Base-by-base conservation (phyloP, 2,329 filamentous ascomycete genomes). In the Fusarium nurragi region DNA sequence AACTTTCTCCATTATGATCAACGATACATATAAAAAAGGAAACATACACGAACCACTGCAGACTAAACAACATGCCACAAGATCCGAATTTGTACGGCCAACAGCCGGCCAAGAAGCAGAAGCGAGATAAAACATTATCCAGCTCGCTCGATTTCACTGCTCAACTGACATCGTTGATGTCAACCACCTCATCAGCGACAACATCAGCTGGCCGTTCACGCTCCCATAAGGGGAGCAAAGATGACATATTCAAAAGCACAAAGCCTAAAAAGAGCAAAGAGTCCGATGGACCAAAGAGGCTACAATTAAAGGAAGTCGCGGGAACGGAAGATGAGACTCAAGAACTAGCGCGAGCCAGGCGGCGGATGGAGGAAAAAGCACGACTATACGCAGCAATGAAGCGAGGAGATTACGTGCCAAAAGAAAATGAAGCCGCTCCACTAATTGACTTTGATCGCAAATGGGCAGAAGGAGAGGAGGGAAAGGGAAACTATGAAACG, bases 371-470 rank as follows among this genome's bases (percentile, higher is more conserved):
- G 74, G 90, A 93, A 79, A 99, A 99, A 77, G 93, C 92, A 5
- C 86, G 91, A 6, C 79, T 95, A 3, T 99, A 99, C 77, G 89
- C 91, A 8, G 91, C 92, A 34, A 90, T 99, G 87, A 97, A 97
- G 77, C 86, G 91, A 30, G 94, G 94, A n/a, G 90, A 97, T 73
- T 89, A 92, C 76, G 81, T 92, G n/a, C 82, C 85, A 16, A 84
- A 84, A 53, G 86, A 91, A 67, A 86, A 89, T 73, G 81, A 86
- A 69, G 80, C 86, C 38, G 86, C 88, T 68, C 84, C 86, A 22
- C 85, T 97, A 23, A 90, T 99, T 4, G 94, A 99, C 79, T 99
- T 99, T 77, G 95, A 98, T 77, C 85, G 90, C 60, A 99, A 98
- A 79, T 98, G 95, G 94, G 93, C 90, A 0, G 92, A 97, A 73